Evolutionary conservation across 2,329 filamentous ascomycete species (phyloP).

Genomic region (Xylariaceae sp.): DNA sequence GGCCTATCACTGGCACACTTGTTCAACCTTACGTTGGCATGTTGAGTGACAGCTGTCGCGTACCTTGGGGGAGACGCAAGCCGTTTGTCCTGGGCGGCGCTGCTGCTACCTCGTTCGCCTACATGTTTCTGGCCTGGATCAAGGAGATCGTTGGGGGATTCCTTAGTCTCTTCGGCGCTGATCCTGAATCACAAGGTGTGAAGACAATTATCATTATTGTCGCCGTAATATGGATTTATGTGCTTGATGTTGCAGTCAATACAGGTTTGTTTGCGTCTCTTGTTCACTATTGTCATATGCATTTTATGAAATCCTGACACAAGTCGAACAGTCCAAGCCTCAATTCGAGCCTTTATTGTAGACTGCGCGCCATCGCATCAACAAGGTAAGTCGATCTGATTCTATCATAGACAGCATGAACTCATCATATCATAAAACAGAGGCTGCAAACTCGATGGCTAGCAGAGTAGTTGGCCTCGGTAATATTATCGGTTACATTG

Average conservation of each 20-base stretch:
- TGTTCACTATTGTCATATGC: not conserved
- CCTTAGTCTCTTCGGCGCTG: constrained; percentile 65
- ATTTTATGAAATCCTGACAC: constrained; percentile 13
- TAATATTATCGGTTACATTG: constrained; percentile 86
- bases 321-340: constrained; percentile 67
- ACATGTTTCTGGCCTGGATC: constrained; percentile 70
- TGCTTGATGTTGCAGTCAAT: constrained; percentile 93
- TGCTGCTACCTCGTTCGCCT: constrained; percentile 60
- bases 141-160: constrained; percentile 66
- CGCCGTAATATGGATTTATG: constrained; percentile 82
- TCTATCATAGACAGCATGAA: not conserved
- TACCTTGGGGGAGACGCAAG: constrained; percentile 72
- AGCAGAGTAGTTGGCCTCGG: constrained; percentile 81
- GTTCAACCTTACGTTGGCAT: constrained; percentile 83
- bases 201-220: constrained; percentile 66
- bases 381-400: constrained; percentile 49
- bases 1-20: constrained; percentile 70
- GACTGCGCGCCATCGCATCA: constrained; percentile 90
- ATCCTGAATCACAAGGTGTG: constrained; percentile 59
- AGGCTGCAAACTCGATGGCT: constrained; percentile 90
- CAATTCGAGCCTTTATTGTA: constrained; percentile 86
- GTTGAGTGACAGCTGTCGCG: constrained; percentile 71
- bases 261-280: constrained; percentile 54
- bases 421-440: constrained; percentile 36
- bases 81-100: constrained; percentile 75